Conservation (phyloP, 495 filamentous ascomycete species). For the Hypoxylon intermedium region DNA sequence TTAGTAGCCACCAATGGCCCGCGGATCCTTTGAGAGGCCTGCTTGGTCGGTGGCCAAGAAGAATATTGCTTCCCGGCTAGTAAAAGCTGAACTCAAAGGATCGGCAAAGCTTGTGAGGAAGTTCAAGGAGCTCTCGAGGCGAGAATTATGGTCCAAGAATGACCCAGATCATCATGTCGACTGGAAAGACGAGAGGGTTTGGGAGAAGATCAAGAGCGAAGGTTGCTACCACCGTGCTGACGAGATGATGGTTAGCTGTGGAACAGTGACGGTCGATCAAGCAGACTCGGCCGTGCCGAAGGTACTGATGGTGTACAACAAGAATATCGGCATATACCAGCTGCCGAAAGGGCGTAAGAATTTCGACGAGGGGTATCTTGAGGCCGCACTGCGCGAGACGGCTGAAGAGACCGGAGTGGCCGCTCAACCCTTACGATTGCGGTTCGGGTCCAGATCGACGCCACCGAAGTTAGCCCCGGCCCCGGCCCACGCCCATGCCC, state of each 20-base stretch:
- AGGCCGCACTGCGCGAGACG: conserved; percentile 54
- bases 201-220: conserved; percentile 40
- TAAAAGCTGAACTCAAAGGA: conserved; percentile 18
- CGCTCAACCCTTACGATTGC: conserved; percentile 45
- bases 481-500: conserved; percentile 12
- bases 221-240: conserved; percentile 45
- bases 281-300: conserved; percentile 31
- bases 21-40: conserved; percentile 24
- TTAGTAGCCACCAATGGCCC: conserved; percentile 17
- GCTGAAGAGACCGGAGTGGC: conserved; percentile 54
- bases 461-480: conserved; percentile 30
- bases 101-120: conserved; percentile 28
- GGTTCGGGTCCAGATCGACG: conserved; percentile 46
- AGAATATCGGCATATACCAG: conserved; percentile 52
- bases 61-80: conserved; percentile 7
- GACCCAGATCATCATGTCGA: conserved; percentile 30
- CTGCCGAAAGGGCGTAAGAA: conserved; percentile 57
- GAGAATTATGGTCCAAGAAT: conserved; percentile 33
- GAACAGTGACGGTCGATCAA: conserved; percentile 54
- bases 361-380: conserved; percentile 50
- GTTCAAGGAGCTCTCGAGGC: conserved; percentile 30
- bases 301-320: conserved; percentile 53
- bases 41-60: conserved; percentile 15
- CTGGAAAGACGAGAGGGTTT: conserved; percentile 40
- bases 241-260: conserved; percentile 52